These are phyloP conservation scores for Solanum sitiens DNA, from an alignment of 257 asterid genomes.

Conservation along the genomic window DNA sequence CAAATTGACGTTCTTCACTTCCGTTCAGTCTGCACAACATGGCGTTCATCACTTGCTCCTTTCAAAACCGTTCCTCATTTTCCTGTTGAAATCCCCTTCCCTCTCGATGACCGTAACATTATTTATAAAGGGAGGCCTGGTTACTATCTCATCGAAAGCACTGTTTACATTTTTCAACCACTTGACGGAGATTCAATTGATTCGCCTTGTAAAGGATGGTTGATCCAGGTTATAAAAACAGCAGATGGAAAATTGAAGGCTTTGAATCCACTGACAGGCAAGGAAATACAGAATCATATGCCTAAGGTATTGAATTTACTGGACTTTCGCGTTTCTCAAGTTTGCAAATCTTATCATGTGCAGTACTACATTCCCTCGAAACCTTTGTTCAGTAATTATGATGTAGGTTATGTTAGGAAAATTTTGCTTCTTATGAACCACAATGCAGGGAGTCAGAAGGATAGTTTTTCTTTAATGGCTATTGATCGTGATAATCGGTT, in stretches of 20 bases:
- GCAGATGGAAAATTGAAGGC: neutral
- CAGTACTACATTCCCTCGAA: neutral
- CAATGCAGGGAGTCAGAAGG: neutral
- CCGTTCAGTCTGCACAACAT: neutral
- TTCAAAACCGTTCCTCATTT: neutral
- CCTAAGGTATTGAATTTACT: neutral
- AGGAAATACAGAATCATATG: neutral
- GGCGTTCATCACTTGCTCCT: constrained; percentile 1
- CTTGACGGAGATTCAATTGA: neutral
- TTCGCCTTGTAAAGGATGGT: neutral
- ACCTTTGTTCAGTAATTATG: neutral
- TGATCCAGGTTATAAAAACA: neutral
- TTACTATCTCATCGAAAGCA: neutral
- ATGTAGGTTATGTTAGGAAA: neutral
- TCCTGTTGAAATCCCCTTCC: neutral
- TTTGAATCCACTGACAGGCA: neutral
- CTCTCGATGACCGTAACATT: neutral
- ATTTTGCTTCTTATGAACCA: neutral
- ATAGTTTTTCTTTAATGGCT: neutral
- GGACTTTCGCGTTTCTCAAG: neutral
- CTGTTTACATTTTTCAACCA: neutral
- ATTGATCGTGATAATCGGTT: neutral
- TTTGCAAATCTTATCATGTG: neutral
- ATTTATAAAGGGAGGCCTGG: neutral
- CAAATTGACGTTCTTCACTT: neutral